Base-by-base conservation (phyloP, 2,329 filamentous ascomycete species). In the Colletotrichum eremochloae region DNA sequence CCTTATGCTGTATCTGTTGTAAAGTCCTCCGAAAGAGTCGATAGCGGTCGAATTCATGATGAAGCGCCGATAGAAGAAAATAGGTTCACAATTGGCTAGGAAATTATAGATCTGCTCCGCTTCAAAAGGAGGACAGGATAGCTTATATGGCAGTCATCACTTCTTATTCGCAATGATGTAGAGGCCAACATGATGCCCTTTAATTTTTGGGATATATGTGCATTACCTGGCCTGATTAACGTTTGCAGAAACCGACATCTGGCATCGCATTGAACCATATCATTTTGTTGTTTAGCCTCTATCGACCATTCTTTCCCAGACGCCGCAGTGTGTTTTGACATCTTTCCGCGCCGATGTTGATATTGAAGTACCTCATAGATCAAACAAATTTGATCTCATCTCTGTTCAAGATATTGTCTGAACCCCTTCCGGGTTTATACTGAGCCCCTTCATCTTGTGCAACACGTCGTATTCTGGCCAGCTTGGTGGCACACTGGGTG, bases 161-260 rank as follows among this genome's bases (percentile, higher is more conserved):
- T 18, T 50, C 8, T 14, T 38, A 42, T 63, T 48, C 48, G 29
- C 52, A 18, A 53, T 31, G 50, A 31, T 63, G 38, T 55, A 62
- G 56, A 55, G 38, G 55, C 42, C n/a, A 50, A 60, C 42, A 67
- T 52, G 33, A 50, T 60, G 63, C 63, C 9, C 53, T 33, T 55
- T 46, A 46, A 55, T 62, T 11, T 18, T 6, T n/a, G 56, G 44
- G 65, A 52, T 46, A n/a, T 52, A 62, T 57, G 18, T 40, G 53
- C 36, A 62, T 36, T 42, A 46, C 46, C 36, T 24, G 46, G 38
- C 44, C 50, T 36, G 46, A 46, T 44, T 38, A 46, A 44, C 46
- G 24, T 46, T 36, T 44, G 44, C 42, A 48, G 48, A 63, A n/a
- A 33, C 8, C 8, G 5, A 14, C 2, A 55, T 56, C 18, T 1